Evolutionary conservation across 1,284 basidiomycete species (phyloP), one percentile per base, ranked within the genome.

Genomic region (Cryptococcus sp.): DNA sequence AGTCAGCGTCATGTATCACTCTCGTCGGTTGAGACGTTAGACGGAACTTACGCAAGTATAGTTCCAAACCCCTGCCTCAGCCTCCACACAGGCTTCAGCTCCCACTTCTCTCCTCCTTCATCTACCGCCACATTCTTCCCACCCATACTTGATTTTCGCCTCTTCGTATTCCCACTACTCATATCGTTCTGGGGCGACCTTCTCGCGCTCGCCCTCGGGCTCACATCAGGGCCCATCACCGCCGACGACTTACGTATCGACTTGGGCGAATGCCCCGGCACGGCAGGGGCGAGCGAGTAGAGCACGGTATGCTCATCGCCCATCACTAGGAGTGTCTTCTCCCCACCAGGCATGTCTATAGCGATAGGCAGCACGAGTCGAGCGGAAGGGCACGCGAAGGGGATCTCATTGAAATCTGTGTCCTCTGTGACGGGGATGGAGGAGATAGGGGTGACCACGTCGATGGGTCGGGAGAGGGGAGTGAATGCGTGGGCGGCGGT

Each of bases 391-490:
- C 69, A 71, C 3, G 71, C 72, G 63, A 71, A 78, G 4, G 72
- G 81, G 76, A 53, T 57, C 1, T 64, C 60, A 46, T 64, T 63
- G 57, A 70, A 73, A 50, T 75, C 68, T 20, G 62, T 57, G 2
- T 67, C 64, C 2, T 60, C 61, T 4, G 57, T 43, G 16, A 66
- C 28, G 3, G 57, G 45, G 4, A 62, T 28, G 23, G 55, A 21
- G 18, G 50, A 53, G 83, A 85, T 38, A 79, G 82, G 46, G 75
- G 71, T 24, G 73, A 74, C n/a, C 81, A 87, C 46, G 86, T 79
- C 65, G 84, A 85, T 52, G 66, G 67, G 5, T n/a, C 57, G 38
- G 1, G 61, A 60, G 4, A 71, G 52, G 24, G 72, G 67, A 24
- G 60, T 65, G 39, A 74, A 72, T 0, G 63, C 39, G 48, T 84